These are phyloP conservation scores for Cercophora newfieldiana DNA, from an alignment of 495 filamentous ascomycete genomes.

Conservation along the genomic window DNA sequence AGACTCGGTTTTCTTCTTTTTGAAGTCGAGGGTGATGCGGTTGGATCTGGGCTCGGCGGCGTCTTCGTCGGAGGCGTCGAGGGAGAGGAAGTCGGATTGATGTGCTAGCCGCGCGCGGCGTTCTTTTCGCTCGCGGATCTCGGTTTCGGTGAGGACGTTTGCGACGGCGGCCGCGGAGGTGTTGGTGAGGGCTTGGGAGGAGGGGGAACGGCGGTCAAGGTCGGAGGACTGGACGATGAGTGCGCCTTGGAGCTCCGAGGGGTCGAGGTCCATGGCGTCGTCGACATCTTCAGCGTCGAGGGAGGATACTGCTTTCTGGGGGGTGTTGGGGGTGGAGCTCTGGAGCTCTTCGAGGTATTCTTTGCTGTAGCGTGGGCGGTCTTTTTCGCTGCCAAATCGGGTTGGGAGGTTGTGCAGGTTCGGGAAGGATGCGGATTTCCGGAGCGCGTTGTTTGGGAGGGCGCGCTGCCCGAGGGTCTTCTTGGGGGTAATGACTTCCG, in stretches of 20 bases:
- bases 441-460: slow-evolving; percentile 69
- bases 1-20: slow-evolving; percentile 90
- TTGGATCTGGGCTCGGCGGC: slow-evolving; percentile 38
- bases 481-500: slow-evolving; percentile 54
- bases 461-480: slow-evolving; percentile 69
- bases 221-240: slow-evolving; percentile 59
- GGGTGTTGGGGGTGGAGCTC: slow-evolving; percentile 76
- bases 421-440: slow-evolving; percentile 35
- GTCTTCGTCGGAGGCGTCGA: slow-evolving; percentile 56
- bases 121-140: slow-evolving; percentile 90
- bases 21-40: slow-evolving; percentile 46
- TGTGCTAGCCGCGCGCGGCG: slow-evolving; percentile 76
- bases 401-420: slow-evolving; percentile 53
- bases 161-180: slow-evolving; percentile 11
- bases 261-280: slow-evolving; percentile 50
- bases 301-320: slow-evolving; percentile 56
- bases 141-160: slow-evolving; percentile 72
- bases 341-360: slow-evolving; percentile 85
- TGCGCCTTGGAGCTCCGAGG: slow-evolving; percentile 56
- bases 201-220: slow-evolving; percentile 21
- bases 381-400: slow-evolving; percentile 63
- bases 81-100: slow-evolving; percentile 75
- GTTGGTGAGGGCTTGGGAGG: slow-evolving; percentile 8
- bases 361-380: slow-evolving; percentile 77
- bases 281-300: slow-evolving; percentile 19